Evolutionary conservation across 306 rosid genomes (phyloP).

Genomic region (Rosa persica): DNA sequence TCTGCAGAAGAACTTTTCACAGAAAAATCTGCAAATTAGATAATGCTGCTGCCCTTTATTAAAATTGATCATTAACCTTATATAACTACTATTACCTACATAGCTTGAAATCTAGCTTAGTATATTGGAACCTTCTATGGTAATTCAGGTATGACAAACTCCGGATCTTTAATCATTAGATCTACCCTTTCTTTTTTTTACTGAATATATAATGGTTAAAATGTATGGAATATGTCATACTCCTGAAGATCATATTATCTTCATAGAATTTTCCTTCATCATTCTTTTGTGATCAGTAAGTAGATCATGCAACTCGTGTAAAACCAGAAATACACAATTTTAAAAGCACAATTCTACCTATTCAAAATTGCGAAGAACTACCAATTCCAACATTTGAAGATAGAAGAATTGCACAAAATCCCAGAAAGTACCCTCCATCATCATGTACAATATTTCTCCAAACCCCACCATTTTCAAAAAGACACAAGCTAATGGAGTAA

Average conservation of each 20-base stretch:
- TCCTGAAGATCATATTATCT: not conserved
- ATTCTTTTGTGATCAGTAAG: not conserved
- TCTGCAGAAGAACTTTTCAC: slow-evolving; percentile 1
- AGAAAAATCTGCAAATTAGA: not conserved
- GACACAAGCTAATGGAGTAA: slow-evolving; percentile 3
- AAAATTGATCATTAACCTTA: not conserved
- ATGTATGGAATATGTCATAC: not conserved
- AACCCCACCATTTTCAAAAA: slow-evolving; percentile 24
- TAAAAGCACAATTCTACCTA: not conserved
- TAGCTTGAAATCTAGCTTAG: not conserved
- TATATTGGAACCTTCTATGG: not conserved
- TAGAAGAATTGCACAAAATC: slow-evolving; percentile 41
- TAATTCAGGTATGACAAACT: not conserved
- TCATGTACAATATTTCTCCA: slow-evolving; percentile 47
- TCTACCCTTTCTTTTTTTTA: not conserved
- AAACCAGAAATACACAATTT: slow-evolving; percentile 11
- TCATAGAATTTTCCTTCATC: not conserved
- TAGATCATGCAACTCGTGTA: slow-evolving; percentile 18
- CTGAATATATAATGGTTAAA: not conserved
- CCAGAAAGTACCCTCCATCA: slow-evolving; percentile 19
- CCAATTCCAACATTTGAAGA: slow-evolving; percentile 22
- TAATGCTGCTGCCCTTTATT: not conserved
- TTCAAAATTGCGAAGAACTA: slow-evolving; percentile 6
- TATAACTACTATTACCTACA: not conserved
- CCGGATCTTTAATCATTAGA: not conserved